Conservation (phyloP, 176 grass and related monocot genomes). For the Panicum miliaceum region DNA sequence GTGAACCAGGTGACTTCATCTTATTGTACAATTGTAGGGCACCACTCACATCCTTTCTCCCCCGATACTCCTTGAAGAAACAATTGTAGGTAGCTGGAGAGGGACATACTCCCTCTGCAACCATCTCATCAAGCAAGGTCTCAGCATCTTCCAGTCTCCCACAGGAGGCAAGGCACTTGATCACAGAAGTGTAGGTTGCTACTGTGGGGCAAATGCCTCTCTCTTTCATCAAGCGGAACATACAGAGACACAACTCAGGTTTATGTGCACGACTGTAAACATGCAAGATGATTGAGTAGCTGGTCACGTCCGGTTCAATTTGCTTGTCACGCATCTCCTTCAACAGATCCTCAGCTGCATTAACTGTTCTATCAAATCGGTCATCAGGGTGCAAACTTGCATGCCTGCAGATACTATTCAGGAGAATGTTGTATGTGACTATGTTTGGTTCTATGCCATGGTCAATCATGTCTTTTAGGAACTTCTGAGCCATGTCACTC, state of each 20-base stretch:
- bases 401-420: constrained; percentile 90
- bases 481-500: constrained; percentile 68
- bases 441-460: constrained; percentile 84
- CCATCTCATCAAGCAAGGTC: constrained; percentile 82
- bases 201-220: constrained; percentile 76
- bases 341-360: constrained; percentile 67
- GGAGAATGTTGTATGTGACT: constrained; percentile 88
- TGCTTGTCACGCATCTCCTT: constrained; percentile 72
- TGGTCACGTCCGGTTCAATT: constrained; percentile 84
- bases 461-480: constrained; percentile 83
- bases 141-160: constrained; percentile 79
- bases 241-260: constrained; percentile 75
- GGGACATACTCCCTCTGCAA: constrained; percentile 63
- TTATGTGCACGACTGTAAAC: constrained; percentile 95
- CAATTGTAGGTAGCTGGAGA: constrained; percentile 80
- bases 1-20: constrained; percentile 69
- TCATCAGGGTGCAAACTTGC: constrained; percentile 88
- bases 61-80: constrained; percentile 94
- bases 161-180: constrained; percentile 92
- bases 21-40: constrained; percentile 79
- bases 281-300: constrained; percentile 94
- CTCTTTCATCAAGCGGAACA: constrained; percentile 83
- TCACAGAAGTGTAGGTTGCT: constrained; percentile 88
- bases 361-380: constrained; percentile 90
- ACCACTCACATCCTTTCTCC: constrained; percentile 70